A percentile compares a stretch with the other conserved stretches of the same genome.
Evolutionary conservation across 2,329 filamentous ascomycete species (phyloP).

Genomic region (Gaeumannomyces sp.): DNA sequence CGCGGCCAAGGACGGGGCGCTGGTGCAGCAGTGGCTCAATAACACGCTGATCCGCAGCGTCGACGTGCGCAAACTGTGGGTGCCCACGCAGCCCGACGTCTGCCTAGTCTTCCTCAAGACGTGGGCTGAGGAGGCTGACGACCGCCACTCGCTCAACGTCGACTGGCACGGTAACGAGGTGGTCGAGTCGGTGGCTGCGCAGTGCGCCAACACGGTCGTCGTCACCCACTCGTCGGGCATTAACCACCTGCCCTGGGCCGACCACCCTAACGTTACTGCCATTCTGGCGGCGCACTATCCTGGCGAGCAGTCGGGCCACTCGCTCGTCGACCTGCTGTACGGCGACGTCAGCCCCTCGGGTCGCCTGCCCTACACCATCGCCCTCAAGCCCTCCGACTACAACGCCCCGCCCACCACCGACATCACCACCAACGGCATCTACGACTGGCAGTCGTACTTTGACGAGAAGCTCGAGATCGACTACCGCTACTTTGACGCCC

Average conservation of each 20-base stretch:
- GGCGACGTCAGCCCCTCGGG: constrained; percentile 54
- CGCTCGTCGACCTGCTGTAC: constrained; percentile 56
- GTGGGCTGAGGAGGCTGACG: constrained; percentile 66
- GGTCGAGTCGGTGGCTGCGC: constrained; percentile 40
- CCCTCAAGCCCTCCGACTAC: constrained; percentile 44
- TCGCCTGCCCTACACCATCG: constrained; percentile 63
- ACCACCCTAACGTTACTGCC: constrained; percentile 55
- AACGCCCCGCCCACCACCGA: constrained; percentile 33
- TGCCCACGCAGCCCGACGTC: constrained; percentile 49
- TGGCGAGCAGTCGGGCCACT: constrained; percentile 55
- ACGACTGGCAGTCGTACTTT: constrained; percentile 41
- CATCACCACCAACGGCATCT: constrained; percentile 29
- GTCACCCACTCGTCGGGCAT: constrained; percentile 57
- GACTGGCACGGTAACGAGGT: constrained; percentile 51
- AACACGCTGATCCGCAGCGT: constrained; percentile 34
- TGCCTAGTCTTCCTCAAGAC: constrained; percentile 62
- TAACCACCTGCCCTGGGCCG: constrained; percentile 48
- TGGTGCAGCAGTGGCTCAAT: constrained; percentile 42
- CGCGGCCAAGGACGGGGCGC: constrained; percentile 46
- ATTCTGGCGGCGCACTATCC: constrained; percentile 56
- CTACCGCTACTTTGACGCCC: constrained; percentile 59
- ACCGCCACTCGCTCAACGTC: constrained; percentile 59
- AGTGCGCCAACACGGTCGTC: constrained; percentile 46
- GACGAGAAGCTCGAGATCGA: constrained; percentile 61
- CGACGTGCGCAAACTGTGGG: constrained; percentile 39